Percentiles rank a stretch among this genome's conserved stretches.
Conservation (phyloP, 2,329 filamentous ascomycete genomes). For the Penicillium sp. region DNA sequence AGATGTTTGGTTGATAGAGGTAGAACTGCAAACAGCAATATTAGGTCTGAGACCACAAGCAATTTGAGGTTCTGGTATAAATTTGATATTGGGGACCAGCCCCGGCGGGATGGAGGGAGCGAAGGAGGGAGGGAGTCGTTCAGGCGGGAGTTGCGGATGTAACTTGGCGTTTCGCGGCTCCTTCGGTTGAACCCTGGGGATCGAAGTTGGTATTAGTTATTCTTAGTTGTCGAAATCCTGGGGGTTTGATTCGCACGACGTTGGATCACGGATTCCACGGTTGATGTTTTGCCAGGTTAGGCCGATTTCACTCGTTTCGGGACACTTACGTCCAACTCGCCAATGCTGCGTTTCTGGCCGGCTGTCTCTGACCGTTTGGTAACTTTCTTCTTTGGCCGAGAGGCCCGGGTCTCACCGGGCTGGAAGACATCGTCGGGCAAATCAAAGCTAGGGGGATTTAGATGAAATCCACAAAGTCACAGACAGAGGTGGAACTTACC, state of each 20-base stretch:
- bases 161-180: constrained; percentile 36
- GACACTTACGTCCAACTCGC: constrained; percentile 45
- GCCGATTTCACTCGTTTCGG: constrained; percentile 25
- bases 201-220: constrained; percentile 34
- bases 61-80: constrained; percentile 3
- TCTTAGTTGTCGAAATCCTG: constrained; percentile 22
- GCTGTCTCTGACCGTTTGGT: constrained; percentile 36
- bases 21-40: constrained; percentile 20
- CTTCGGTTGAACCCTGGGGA: constrained; percentile 29
- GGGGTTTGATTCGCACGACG: constrained; percentile 14
- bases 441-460: constrained; percentile 61
- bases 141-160: constrained; percentile 36
- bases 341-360: constrained; percentile 41
- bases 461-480: constrained; percentile 14
- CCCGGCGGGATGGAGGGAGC: constrained; percentile 24
- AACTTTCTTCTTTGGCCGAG: constrained; percentile 56
- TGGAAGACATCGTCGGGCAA: constrained; percentile 87
- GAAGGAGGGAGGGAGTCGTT: constrained; percentile 7
- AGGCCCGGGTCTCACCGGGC: constrained; percentile 69
- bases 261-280: constrained; percentile 23
- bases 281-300: constrained; percentile 24
- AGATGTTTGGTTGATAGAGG: constrained; percentile 6
- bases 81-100: constrained; percentile 29
- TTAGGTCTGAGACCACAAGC: constrained; percentile 22
- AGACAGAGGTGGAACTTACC: constrained; percentile 56